These are phyloP conservation scores for Fusarium proliferatum DNA, from an alignment of 2,329 filamentous ascomycete genomes.

Conservation along the genomic window DNA sequence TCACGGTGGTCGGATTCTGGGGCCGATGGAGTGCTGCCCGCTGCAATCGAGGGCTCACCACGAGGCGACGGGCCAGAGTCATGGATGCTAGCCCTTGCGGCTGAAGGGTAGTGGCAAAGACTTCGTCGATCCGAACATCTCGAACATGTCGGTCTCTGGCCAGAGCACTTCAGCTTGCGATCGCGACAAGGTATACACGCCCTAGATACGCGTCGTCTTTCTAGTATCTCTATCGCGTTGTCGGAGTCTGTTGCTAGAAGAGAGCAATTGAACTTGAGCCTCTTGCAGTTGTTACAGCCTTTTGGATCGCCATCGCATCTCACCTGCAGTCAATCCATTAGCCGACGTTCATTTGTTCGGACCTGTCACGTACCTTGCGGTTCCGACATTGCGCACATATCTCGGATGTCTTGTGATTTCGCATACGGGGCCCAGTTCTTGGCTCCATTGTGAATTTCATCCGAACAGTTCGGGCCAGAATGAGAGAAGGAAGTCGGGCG, in stretches of 20 bases:
- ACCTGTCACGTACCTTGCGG: slow-evolving; percentile 5
- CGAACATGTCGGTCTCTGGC: slow-evolving; percentile 2
- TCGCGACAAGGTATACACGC: slow-evolving; percentile 17
- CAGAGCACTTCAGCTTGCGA: slow-evolving; percentile 25
- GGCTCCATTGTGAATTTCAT: neutral
- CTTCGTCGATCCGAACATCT: neutral
- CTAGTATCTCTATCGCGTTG: neutral
- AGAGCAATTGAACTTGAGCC: slow-evolving; percentile 18
- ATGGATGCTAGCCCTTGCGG: neutral
- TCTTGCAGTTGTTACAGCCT: slow-evolving; percentile 17
- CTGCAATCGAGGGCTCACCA: neutral
- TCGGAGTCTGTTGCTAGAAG: neutral
- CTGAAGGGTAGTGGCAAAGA: slow-evolving; percentile 7
- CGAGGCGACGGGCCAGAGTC: neutral
- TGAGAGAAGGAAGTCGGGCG: slow-evolving; percentile 19
- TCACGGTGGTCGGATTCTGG: neutral
- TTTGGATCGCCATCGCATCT: slow-evolving; percentile 6
- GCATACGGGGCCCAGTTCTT: neutral
- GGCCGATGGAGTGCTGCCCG: neutral
- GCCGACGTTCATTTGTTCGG: neutral
- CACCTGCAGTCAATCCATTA: neutral
- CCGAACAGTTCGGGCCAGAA: neutral
- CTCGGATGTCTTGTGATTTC: slow-evolving; percentile 22
- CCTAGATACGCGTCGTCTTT: slow-evolving; percentile 13
- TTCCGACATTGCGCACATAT: slow-evolving; percentile 30